Evolutionary conservation across 2,329 filamentous ascomycete genomes (phyloP).

Genomic region (Pseudogymnoascus sp.): DNA sequence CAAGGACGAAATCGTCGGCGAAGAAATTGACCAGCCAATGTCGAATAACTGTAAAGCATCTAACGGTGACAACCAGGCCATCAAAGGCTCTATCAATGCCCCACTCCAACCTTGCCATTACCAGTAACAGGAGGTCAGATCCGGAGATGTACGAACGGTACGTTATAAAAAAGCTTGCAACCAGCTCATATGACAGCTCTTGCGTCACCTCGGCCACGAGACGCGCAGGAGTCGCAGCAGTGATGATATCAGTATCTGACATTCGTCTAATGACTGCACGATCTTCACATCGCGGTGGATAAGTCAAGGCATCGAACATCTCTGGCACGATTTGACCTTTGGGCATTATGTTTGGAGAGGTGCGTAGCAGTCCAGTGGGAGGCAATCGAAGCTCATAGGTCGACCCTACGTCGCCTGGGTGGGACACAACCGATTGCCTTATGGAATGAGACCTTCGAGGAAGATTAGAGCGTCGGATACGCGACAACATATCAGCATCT

Average conservation of each 20-base stretch:
- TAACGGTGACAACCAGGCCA: slow-evolving; percentile 87
- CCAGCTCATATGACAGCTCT: slow-evolving; percentile 69
- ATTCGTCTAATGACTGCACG: slow-evolving; percentile 75
- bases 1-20: slow-evolving; percentile 79
- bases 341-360: slow-evolving; percentile 11
- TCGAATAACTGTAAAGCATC: slow-evolving; percentile 87
- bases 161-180: slow-evolving; percentile 96
- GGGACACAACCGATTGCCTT: slow-evolving; percentile 18
- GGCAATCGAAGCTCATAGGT: slow-evolving; percentile 12
- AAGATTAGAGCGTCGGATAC: slow-evolving; percentile 4
- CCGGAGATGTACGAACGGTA: slow-evolving; percentile 80
- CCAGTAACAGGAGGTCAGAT: slow-evolving; percentile 67
- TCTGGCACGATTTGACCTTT: slow-evolving; percentile 51
- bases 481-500: slow-evolving; percentile 19
- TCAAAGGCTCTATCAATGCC: slow-evolving; percentile 72
- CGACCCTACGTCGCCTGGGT: slow-evolving; percentile 18
- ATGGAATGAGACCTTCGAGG: slow-evolving; percentile 17
- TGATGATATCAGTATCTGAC: slow-evolving; percentile 60
- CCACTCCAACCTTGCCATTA: slow-evolving; percentile 81
- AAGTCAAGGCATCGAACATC: slow-evolving; percentile 75
- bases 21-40: slow-evolving; percentile 99
- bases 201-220: slow-evolving; percentile 86
- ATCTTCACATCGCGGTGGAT: slow-evolving; percentile 71
- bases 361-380: slow-evolving; percentile 17
- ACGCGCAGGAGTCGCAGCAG: slow-evolving; percentile 80